Evolutionary conservation across 805 yeast genomes (phyloP), one percentile per base, ranked within the genome.

Genomic region (Kuraishia capsulata): DNA sequence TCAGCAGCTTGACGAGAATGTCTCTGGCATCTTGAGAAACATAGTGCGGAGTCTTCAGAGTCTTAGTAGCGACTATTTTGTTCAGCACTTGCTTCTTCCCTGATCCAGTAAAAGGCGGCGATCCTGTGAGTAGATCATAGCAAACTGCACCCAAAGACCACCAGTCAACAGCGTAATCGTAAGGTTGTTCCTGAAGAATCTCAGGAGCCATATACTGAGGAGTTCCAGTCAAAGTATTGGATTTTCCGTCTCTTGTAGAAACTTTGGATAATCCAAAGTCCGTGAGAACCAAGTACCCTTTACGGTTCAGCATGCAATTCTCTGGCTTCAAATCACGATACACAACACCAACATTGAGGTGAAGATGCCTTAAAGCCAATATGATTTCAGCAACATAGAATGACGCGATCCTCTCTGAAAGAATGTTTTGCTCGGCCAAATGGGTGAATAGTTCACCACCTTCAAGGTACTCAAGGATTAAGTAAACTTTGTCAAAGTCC

Each of bases 121-220:
- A 69, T 0, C 96, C 96, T 0, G 89, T 80, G 37, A 87, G 64
- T 71, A 87, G 70, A 54, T 88, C 95, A 50, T 63, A 83, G 36
- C 80, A 62, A 5, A 87, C 80, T 35, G 95, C 82, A 0, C 96
- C 96, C 25, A 88, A 61, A 0, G 95, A 85, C 87, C 95, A 87
- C 84, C 95, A 86, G 56, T 87, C 96, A 36, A 88, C 92, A 24
- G 77, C 69, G 39, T 75, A 80, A 48, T 81, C 87, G 56, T 87
- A 88, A 14, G 77, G 74, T 47, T 78, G 72, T 18, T 95, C 95
- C 41, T 71, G 74, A 20, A 87, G 63, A 24, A 88, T 81, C 54
- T 87, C 96, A 2, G 96, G 96, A 0, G 96, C 96, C 78, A 87
- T 82, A 49, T 82, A 82, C 52, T 82, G 87, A 1, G 88, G 85